A percentile compares a stretch with the other conserved stretches of the same genome.
Evolutionary conservation across 1,139 yeast species (phyloP).

Genomic region (Sporopachydermia cereana): DNA sequence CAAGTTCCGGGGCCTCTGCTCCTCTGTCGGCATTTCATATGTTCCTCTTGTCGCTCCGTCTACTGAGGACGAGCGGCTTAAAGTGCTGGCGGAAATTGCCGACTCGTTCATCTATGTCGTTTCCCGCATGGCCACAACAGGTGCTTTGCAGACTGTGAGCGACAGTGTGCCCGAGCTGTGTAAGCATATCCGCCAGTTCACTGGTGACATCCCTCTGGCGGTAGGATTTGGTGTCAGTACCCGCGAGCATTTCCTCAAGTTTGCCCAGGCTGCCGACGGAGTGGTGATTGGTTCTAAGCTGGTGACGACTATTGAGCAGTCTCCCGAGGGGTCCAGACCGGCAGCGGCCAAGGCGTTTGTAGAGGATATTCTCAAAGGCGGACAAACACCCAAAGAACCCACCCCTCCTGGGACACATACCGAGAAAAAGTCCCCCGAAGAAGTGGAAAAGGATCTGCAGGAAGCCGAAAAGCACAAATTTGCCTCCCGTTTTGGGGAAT

Average conservation of each 20-base stretch:
- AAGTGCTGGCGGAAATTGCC: constrained; percentile 69
- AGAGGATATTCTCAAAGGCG: constrained; percentile 56
- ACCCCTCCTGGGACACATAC: constrained; percentile 14
- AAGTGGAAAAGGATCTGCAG: constrained; percentile 34
- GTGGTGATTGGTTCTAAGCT: constrained; percentile 91
- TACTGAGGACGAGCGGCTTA: constrained; percentile 80
- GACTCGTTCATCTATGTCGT: constrained; percentile 94
- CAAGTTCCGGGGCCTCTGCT: constrained; percentile 64
- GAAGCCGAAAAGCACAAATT: constrained; percentile 32
- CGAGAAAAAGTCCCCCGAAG: constrained; percentile 21
- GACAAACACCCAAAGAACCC: constrained; percentile 26
- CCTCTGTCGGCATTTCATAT: constrained; percentile 61
- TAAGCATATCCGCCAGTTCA: constrained; percentile 58
- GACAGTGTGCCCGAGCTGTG: constrained; percentile 57
- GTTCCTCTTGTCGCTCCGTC: constrained; percentile 95
- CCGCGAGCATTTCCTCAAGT: constrained; percentile 75
- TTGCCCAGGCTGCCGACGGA: constrained; percentile 74
- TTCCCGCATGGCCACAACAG: constrained; percentile 96
- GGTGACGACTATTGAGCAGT: constrained; percentile 53
- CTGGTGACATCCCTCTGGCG: constrained; percentile 74
- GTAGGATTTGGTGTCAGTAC: constrained; percentile 97
- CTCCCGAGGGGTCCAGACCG: constrained; percentile 46
- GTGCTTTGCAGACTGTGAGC: constrained; percentile 62
- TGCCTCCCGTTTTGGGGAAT: constrained; percentile 78
- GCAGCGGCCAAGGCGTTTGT: constrained; percentile 57